phyloP scores from a whole-genome alignment of 768 basidiomycete genomes.

The Suillus luteus region DNA sequence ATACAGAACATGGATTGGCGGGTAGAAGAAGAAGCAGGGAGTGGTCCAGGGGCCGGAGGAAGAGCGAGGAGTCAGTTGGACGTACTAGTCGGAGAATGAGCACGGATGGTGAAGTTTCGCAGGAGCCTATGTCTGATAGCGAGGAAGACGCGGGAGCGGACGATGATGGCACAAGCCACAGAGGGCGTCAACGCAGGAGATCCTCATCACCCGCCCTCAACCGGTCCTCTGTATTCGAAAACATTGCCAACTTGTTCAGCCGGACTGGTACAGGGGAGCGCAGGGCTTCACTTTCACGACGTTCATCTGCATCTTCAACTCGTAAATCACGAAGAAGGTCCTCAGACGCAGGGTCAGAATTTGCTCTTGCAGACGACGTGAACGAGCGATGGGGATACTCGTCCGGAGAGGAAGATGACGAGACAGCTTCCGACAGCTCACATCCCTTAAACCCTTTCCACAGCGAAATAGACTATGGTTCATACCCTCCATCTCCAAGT shows the following conservation, averaged over 20 bases:
- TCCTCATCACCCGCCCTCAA: conserved; percentile 40
- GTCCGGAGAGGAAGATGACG: conserved; percentile 78
- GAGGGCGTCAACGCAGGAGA: conserved; percentile 36
- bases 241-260: conserved; percentile 68
- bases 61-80: conserved; percentile 45
- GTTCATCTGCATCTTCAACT: conserved; percentile 53
- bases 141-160: conserved; percentile 39
- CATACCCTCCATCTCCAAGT: conserved; percentile 64
- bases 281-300: conserved; percentile 57
- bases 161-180: conserved; percentile 30
- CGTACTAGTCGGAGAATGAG: conserved; percentile 46
- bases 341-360: conserved; percentile 61
- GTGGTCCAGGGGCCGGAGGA: conserved; percentile 50
- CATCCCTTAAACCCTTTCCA: conserved; percentile 33
- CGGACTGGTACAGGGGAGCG: conserved; percentile 46
- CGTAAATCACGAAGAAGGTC: conserved; percentile 52
- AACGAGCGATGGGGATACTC: conserved; percentile 91
- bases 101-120: conserved; percentile 40
- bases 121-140: conserved; percentile 40
- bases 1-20: conserved; percentile 43
- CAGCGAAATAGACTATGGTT: conserved; percentile 72
- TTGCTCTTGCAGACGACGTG: conserved; percentile 56
- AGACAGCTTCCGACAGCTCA: conserved; percentile 30
- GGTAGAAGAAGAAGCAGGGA: conserved; percentile 59
- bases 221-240: conserved; percentile 56